Percentiles rank a stretch among this genome's conserved stretches.
Evolutionary conservation across 306 rosid genomes (phyloP).

Genomic region (Arachis hypogaea): DNA sequence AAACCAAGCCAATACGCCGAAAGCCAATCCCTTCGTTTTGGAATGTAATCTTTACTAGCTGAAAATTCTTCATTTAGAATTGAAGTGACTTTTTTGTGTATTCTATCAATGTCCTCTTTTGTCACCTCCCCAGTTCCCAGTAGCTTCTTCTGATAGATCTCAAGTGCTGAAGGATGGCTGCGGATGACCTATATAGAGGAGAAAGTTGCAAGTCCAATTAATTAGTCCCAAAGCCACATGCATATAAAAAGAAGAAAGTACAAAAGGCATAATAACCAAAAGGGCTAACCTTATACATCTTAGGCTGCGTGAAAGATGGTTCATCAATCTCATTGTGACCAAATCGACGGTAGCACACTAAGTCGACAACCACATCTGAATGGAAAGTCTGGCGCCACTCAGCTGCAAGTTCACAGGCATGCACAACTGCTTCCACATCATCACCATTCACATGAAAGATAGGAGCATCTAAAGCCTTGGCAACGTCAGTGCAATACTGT

Average conservation of each 20-base stretch:
- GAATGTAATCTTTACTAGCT: conserved; percentile 92
- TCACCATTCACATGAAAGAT: conserved; percentile 93
- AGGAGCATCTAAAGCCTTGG: conserved; percentile 91
- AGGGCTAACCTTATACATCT: conserved; percentile 88
- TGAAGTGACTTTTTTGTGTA: conserved; percentile 67
- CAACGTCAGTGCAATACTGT: conserved; percentile 92
- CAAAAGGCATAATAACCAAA: neutral
- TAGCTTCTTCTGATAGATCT: conserved; percentile 82
- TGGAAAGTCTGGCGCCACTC: conserved; percentile 99
- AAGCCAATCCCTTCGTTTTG: conserved; percentile 95
- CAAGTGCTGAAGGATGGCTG: conserved; percentile 84
- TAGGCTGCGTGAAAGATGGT: conserved; percentile 97
- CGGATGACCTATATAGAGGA: conserved; percentile 65
- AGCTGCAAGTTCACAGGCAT: conserved; percentile 94
- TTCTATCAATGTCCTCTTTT: conserved; percentile 68
- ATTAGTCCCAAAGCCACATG: conserved; percentile 28
- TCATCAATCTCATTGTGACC: conserved; percentile 99
- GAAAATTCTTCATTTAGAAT: conserved; percentile 87
- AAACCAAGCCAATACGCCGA: conserved; percentile 95
- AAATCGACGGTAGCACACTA: conserved; percentile 92
- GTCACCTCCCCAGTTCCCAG: conserved; percentile 74
- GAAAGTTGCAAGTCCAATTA: conserved; percentile 34
- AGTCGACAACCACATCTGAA: conserved; percentile 94
- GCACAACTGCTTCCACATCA: conserved; percentile 97
- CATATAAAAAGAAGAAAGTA: conserved; percentile 21